Conservation (phyloP, 345 rosid genomes). For the Abelmoschus esculentus region DNA sequence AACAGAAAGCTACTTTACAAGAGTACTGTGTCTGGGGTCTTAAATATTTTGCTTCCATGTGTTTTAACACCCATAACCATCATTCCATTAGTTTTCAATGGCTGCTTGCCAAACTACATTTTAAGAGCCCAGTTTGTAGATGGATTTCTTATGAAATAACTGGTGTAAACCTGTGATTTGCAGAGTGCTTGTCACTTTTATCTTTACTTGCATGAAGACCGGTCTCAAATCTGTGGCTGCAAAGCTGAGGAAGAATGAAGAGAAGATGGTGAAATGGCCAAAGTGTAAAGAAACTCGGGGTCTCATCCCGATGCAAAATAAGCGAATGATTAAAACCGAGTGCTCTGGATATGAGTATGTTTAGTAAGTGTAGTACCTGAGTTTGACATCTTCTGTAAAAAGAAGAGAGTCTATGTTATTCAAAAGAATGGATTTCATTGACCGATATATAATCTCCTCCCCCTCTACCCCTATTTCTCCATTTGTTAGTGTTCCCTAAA, state of each 20-base stretch:
- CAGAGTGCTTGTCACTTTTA: conserved; percentile 50
- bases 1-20: no score
- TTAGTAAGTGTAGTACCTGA: conserved; percentile 12
- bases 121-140: neutral
- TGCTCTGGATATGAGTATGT: conserved; percentile 52
- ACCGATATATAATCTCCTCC: neutral
- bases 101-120: neutral
- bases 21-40: no score
- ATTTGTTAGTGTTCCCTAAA: neutral
- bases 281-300: conserved; percentile 60
- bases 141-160: neutral
- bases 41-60: neutral
- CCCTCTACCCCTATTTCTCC: neutral
- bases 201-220: conserved; percentile 44
- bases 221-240: conserved; percentile 52
- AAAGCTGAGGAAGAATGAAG: conserved; percentile 45
- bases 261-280: conserved; percentile 43
- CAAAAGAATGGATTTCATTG: neutral
- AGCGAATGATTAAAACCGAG: conserved; percentile 42
- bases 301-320: conserved; percentile 52
- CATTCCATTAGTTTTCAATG: neutral
- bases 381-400: neutral
- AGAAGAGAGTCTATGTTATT: neutral
- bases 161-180: conserved; percentile 10
- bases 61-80: neutral